A percentile compares a stretch with the other conserved stretches of the same genome.
These are phyloP conservation scores for Sindora glabra DNA, from an alignment of 306 rosid genomes.

Conservation along the genomic window DNA sequence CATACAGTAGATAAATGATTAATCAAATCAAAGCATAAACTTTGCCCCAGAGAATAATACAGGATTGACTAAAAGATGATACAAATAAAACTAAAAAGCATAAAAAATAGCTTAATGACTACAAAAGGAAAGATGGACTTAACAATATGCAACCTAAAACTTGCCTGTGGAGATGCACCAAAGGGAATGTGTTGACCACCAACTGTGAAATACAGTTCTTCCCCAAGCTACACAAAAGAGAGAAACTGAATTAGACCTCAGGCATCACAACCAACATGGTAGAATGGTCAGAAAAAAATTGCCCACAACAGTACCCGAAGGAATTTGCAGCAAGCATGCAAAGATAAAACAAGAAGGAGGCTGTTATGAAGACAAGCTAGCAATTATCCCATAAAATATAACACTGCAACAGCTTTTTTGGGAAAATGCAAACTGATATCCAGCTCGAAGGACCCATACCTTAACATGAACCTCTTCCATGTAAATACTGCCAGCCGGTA, in stretches of 20 bases:
- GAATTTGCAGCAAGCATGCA: neutral
- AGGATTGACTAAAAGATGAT: constrained; percentile 5
- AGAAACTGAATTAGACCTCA: constrained; percentile 18
- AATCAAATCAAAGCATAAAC: neutral
- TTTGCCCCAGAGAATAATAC: constrained; percentile 8
- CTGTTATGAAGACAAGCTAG: neutral
- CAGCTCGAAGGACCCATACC: constrained; percentile 42
- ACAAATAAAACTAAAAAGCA: neutral
- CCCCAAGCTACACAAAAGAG: constrained; percentile 67
- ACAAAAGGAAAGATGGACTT: neutral
- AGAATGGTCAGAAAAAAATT: constrained; percentile 1
- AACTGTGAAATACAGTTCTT: constrained; percentile 65
- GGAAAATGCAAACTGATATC: neutral
- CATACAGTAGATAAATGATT: neutral
- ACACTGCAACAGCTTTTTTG: no score
- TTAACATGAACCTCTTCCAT: constrained; percentile 98
- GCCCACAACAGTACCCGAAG: neutral
- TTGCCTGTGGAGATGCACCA: constrained; percentile 96
- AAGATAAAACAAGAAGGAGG: neutral
- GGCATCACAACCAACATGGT: neutral
- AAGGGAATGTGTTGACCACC: constrained; percentile 90
- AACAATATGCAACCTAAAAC: constrained; percentile 11
- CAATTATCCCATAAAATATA: neutral
- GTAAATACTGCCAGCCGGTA: constrained; percentile 74
- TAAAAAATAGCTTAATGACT: neutral